These are phyloP conservation scores for Fonsecaea pedrosoi DNA, from an alignment of 2,329 filamentous ascomycete species.

Conservation along the genomic window DNA sequence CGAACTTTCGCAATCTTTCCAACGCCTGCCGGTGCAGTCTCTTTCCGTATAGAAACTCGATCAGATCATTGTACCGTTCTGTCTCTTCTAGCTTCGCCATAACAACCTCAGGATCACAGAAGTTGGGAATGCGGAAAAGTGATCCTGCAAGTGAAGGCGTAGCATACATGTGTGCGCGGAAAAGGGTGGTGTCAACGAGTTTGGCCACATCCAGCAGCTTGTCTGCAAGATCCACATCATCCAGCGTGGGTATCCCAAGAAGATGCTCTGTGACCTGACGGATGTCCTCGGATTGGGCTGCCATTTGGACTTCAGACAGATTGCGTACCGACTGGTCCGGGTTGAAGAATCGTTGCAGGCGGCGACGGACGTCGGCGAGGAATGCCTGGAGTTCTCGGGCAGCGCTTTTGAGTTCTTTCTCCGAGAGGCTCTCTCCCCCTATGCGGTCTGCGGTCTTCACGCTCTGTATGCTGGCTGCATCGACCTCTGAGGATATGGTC, in stretches of 20 bases:
- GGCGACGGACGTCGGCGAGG: constrained; percentile 79
- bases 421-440: constrained; percentile 51
- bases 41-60: constrained; percentile 98
- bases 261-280: constrained; percentile 55
- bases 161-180: constrained; percentile 93
- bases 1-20: constrained; percentile 81
- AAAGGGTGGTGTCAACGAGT: constrained; percentile 90
- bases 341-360: constrained; percentile 66
- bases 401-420: constrained; percentile 82
- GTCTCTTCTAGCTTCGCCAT: constrained; percentile 90
- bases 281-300: constrained; percentile 49
- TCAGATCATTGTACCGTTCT: constrained; percentile 86
- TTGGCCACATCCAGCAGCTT: constrained; percentile 78
- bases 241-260: constrained; percentile 58
- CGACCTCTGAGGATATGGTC: constrained; percentile 22
- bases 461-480: constrained; percentile 32
- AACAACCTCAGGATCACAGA: constrained; percentile 94
- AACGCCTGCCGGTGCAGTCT: constrained; percentile 87
- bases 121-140: constrained; percentile 94
- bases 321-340: constrained; percentile 60
- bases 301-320: constrained; percentile 42
- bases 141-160: constrained; percentile 83
- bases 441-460: constrained; percentile 32
- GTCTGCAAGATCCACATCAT: constrained; percentile 67
- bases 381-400: constrained; percentile 85